Percentiles rank a stretch among this genome's conserved stretches.
Conservation (phyloP, 2,329 filamentous ascomycete species). For the Pseudopithomyces chartarum region DNA sequence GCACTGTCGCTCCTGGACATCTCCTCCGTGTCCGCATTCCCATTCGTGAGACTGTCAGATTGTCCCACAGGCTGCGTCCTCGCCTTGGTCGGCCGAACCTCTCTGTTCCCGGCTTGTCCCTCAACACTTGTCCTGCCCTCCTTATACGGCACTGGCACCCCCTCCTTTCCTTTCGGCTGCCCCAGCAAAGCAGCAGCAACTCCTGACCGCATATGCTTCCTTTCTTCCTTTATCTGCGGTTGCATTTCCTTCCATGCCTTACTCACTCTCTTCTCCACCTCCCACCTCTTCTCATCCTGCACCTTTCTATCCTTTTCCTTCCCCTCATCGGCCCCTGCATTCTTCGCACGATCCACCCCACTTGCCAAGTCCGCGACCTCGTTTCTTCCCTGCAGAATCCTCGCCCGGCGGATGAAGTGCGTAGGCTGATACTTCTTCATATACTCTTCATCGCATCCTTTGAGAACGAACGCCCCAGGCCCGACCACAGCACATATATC, state of each 20-base stretch:
- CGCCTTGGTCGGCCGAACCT: neutral
- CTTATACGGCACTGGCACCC: slow-evolving; percentile 34
- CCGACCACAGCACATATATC: slow-evolving; percentile 66
- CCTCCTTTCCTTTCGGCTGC: slow-evolving; percentile 29
- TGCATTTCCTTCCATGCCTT: slow-evolving; percentile 31
- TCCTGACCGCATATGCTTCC: slow-evolving; percentile 29
- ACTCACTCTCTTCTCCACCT: slow-evolving; percentile 36
- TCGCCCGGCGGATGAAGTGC: slow-evolving; percentile 60
- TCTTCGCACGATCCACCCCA: slow-evolving; percentile 16
- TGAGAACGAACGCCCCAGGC: slow-evolving; percentile 66
- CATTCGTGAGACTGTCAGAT: neutral
- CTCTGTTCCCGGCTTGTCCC: neutral
- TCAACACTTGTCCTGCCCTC: neutral
- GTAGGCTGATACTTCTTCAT: slow-evolving; percentile 60
- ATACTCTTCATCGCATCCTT: slow-evolving; percentile 66
- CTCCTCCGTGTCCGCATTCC: neutral
- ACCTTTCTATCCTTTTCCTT: slow-evolving; percentile 6
- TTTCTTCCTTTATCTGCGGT: slow-evolving; percentile 29
- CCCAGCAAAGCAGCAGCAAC: slow-evolving; percentile 32
- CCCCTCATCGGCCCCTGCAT: neutral
- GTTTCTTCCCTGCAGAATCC: slow-evolving; percentile 61
- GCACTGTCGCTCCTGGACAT: neutral
- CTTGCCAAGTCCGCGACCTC: slow-evolving; percentile 31
- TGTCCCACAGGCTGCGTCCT: slow-evolving; percentile 5
- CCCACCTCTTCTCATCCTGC: slow-evolving; percentile 25